Conservation (phyloP, 345 rosid genomes). For the Nephelium lappaceum region DNA sequence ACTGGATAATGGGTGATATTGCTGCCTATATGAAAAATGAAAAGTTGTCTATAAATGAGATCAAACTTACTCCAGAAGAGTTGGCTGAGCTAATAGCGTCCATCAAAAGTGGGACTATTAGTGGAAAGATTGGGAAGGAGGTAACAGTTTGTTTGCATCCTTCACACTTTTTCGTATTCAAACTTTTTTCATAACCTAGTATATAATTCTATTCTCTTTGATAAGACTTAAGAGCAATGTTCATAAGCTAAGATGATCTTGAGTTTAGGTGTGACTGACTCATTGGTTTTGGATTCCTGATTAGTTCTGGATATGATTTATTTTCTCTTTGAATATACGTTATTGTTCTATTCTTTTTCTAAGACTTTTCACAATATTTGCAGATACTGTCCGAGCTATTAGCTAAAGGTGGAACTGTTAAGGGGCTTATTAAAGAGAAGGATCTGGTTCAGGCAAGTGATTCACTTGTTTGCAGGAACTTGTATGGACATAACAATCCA, state of each 20-base stretch:
- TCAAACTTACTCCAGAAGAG: slow-evolving; percentile 77
- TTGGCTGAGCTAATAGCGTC: slow-evolving; percentile 85
- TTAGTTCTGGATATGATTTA: neutral
- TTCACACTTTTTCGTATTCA: neutral
- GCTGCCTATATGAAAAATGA: slow-evolving; percentile 90
- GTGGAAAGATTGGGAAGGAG: slow-evolving; percentile 96
- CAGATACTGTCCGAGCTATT: slow-evolving; percentile 86
- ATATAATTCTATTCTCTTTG: neutral
- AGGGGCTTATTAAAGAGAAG: slow-evolving; percentile 78
- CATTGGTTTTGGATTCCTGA: neutral
- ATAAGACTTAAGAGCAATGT: neutral
- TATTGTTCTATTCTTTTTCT: neutral
- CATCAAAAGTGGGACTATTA: slow-evolving; percentile 81
- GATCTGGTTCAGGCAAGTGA: slow-evolving; percentile 88
- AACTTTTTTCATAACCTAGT: neutral
- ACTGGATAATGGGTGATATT: slow-evolving; percentile 95
- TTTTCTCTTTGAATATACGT: slow-evolving; percentile 7
- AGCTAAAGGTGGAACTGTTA: slow-evolving; percentile 92
- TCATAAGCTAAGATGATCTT: slow-evolving; percentile 2
- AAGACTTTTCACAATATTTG: slow-evolving; percentile 4
- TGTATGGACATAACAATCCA: neutral
- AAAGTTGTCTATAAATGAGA: slow-evolving; percentile 65
- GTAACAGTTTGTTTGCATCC: slow-evolving; percentile 34
- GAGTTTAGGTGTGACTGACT: neutral
- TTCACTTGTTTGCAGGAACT: slow-evolving; percentile 21